Evolutionary conservation across 1,139 yeast species (phyloP), one percentile per base, ranked within the genome.

Genomic region (Yarrowia galli): DNA sequence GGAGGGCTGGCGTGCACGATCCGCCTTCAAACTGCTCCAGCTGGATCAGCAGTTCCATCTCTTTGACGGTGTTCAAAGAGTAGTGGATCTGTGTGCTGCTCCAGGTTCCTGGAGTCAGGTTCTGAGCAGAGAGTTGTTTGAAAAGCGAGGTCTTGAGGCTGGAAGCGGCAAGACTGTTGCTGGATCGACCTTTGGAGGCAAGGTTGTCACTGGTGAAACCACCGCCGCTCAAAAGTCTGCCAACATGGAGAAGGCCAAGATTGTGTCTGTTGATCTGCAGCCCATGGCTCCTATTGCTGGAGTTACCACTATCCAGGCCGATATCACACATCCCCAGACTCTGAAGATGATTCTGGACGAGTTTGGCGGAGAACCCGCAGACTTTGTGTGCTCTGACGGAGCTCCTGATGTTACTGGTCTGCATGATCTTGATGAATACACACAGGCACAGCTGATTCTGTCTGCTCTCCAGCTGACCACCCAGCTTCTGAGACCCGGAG

Each of bases 71-170:
- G 86, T 92, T 46, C 82, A 83, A 58, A 81, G 97, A 72, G 99
- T 95, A 8, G 99, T 95, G 12, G 99, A 95, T 79, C 82, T 95
- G 51, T 95, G 99, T 83, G 99, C 99, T 22, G 99, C 99, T 5
- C 99, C 99, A 0, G 99, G 99, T 1, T 92, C 98, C 5, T 95
- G 99, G 99, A 91, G 97, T 1, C 99, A 95, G 76, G 99, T 95
- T 0, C 83, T 95, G n/a, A 87, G 96, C 12, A 79, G 90, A 70
- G 89, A 87, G 71, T 79, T 91, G 58, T 85, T 84, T 71, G 80
- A 81, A 69, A 83, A 78, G 43, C 64, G 64, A 10, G 75, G 63
- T 18, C n/a, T 66, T 10, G 42, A 54, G 40, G 48, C 38, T 35
- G 65, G 67, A 3, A 38, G 65, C 18, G 51, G 65, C 18, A 36